Evolutionary conservation across 1,284 basidiomycete genomes (phyloP).

Genomic region (Apiotrichum sp.): DNA sequence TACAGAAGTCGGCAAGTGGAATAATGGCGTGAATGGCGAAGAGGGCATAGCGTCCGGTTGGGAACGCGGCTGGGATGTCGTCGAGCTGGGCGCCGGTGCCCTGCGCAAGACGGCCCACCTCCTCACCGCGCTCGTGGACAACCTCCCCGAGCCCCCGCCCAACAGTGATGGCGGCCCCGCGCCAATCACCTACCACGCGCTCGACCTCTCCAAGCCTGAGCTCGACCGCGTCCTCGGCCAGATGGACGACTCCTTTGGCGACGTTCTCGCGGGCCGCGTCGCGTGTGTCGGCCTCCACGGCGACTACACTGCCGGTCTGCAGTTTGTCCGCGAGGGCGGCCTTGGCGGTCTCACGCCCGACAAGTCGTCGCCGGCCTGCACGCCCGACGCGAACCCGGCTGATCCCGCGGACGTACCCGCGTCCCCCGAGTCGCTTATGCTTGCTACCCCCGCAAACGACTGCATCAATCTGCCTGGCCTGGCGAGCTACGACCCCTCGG

Average conservation of each 20-base stretch:
- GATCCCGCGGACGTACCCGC: not conserved
- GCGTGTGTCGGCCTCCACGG: constrained; percentile 76
- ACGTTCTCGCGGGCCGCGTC: constrained; percentile 62
- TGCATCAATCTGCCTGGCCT: not conserved
- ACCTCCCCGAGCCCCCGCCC: constrained; percentile 30
- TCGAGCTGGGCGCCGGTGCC: constrained; percentile 83
- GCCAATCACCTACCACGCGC: constrained; percentile 80
- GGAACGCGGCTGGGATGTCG: constrained; percentile 53
- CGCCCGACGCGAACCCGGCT: not conserved
- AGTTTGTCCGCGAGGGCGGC: constrained; percentile 50
- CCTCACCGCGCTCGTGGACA: constrained; percentile 63
- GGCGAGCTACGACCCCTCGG: constrained; percentile 9
- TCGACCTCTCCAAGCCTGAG: constrained; percentile 84
- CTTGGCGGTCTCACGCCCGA: constrained; percentile 28
- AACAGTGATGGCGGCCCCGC: constrained; percentile 33
- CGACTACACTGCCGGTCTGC: constrained; percentile 74
- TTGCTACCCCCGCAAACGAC: constrained; percentile 22
- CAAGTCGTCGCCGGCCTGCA: constrained; percentile 1
- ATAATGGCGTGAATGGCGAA: constrained; percentile 53
- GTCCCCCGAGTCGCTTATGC: constrained; percentile 16
- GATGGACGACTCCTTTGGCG: constrained; percentile 62
- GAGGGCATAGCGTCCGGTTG: constrained; percentile 45
- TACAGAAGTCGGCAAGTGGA: constrained; percentile 67
- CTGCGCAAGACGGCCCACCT: constrained; percentile 87
- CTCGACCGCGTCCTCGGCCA: constrained; percentile 71